A percentile compares a stretch with the other conserved stretches of the same genome.
phyloP scores from a whole-genome alignment of 192 early-diverging fungal genomes.

The Geosiphon pyriformis region DNA sequence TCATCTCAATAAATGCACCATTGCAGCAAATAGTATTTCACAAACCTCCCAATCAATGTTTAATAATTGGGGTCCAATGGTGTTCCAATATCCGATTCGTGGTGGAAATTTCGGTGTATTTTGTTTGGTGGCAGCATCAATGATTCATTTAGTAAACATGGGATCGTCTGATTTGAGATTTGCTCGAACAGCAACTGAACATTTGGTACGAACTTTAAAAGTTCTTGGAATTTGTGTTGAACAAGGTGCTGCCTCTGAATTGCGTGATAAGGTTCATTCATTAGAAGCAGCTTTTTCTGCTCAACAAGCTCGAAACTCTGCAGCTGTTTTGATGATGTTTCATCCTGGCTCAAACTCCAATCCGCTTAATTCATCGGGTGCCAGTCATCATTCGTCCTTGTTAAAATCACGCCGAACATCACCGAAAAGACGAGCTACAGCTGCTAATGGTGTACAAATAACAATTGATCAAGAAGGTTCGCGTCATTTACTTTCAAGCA shows the following conservation, averaged over 20 bases:
- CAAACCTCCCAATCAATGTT: constrained; percentile 40
- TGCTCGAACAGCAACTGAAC: constrained; percentile 8
- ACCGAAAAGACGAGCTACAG: not conserved
- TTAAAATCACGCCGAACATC: not conserved
- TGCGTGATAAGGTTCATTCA: not conserved
- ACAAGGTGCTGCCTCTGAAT: constrained; percentile 7
- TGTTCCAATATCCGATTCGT: constrained; percentile 44
- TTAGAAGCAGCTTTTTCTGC: constrained; percentile 4
- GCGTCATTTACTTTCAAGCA: not conserved
- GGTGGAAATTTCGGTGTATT: constrained; percentile 51
- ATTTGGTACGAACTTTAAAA: constrained; percentile 12
- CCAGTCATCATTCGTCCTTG: too few species aligned
- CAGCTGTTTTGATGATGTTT: not conserved
- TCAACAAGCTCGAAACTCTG: not conserved
- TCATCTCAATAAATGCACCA: constrained; percentile 43
- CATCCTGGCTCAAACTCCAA: not conserved
- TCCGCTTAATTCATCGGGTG: not conserved
- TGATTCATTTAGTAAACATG: constrained; percentile 37
- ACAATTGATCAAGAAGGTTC: not conserved
- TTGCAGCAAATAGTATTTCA: constrained; percentile 49
- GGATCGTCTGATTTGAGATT: constrained; percentile 6
- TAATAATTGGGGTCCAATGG: constrained; percentile 33
- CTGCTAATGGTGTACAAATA: not conserved
- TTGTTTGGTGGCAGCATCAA: constrained; percentile 44
- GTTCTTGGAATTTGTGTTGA: constrained; percentile 20